Evolutionary conservation across 2,329 filamentous ascomycete genomes (phyloP).

Genomic region (Ustulina deusta): DNA sequence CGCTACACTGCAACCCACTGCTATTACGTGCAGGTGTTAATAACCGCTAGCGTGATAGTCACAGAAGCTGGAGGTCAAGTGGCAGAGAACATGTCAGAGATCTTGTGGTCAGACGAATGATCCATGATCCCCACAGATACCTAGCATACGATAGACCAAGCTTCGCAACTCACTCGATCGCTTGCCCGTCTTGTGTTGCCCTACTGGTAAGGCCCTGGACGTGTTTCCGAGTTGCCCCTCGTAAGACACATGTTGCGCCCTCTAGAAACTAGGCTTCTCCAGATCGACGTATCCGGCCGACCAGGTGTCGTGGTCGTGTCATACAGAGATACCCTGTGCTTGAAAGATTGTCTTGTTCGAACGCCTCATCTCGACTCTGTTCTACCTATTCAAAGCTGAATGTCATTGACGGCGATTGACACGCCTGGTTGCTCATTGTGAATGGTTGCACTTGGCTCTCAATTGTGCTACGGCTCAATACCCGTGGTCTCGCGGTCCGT

Average conservation of each 20-base stretch:
- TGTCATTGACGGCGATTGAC: not conserved
- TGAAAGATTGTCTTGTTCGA: constrained; percentile 34
- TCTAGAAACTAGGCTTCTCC: constrained; percentile 48
- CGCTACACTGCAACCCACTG: constrained; percentile 4
- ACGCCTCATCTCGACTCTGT: constrained; percentile 36
- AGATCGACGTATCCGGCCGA: constrained; percentile 52
- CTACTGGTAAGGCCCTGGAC: constrained; percentile 41
- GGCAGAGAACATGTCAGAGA: constrained; percentile 39
- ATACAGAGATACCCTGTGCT: constrained; percentile 44
- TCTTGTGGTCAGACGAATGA: constrained; percentile 41
- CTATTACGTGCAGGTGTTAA: constrained; percentile 25
- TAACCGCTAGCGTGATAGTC: constrained; percentile 8
- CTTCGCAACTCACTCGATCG: constrained; percentile 38
- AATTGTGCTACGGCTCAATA: constrained; percentile 26
- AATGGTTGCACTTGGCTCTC: constrained; percentile 28
- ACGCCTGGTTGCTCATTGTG: constrained; percentile 13
- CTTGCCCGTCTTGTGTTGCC: constrained; percentile 36
- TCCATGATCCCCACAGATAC: constrained; percentile 41
- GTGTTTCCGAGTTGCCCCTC: constrained; percentile 48
- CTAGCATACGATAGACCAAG: constrained; percentile 36
- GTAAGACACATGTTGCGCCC: constrained; percentile 43
- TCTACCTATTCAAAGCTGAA: constrained; percentile 36
- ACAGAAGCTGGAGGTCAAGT: constrained; percentile 28
- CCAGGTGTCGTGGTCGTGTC: constrained; percentile 49
- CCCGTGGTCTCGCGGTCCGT: constrained; percentile 21